Percentiles rank a stretch among this genome's conserved stretches.
Conservation (phyloP, 2,329 filamentous ascomycete species). For the Aspergillus sp. region DNA sequence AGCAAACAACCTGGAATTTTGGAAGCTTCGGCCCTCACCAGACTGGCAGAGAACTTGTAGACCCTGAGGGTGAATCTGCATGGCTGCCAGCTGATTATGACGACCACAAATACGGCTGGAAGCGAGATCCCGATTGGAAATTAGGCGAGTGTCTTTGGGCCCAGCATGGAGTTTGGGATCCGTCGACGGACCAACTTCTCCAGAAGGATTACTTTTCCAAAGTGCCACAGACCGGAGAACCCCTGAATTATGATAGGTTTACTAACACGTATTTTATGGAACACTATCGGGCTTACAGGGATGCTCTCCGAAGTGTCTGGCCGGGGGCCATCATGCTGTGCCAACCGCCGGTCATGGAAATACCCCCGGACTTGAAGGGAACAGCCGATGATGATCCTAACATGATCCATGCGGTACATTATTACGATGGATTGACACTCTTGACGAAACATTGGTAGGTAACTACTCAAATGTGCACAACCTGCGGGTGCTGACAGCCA, state of each 20-base stretch:
- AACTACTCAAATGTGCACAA: neutral
- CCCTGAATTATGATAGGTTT: constrained; percentile 79
- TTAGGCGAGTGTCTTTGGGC: constrained; percentile 96
- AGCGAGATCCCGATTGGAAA: constrained; percentile 83
- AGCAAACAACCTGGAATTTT: constrained; percentile 91
- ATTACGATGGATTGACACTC: constrained; percentile 93
- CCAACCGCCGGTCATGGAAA: constrained; percentile 87
- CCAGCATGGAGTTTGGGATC: constrained; percentile 94
- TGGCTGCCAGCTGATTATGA: constrained; percentile 85
- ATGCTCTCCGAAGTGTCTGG: constrained; percentile 74
- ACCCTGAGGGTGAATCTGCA: constrained; percentile 80
- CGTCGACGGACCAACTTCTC: constrained; percentile 71
- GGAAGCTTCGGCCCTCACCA: constrained; percentile 91
- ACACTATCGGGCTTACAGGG: constrained; percentile 74
- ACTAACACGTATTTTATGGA: constrained; percentile 91
- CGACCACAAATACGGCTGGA: constrained; percentile 87
- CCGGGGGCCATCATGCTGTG: constrained; percentile 83
- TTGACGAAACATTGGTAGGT: constrained; percentile 91
- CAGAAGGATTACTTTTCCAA: constrained; percentile 86
- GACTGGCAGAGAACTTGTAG: constrained; percentile 77
- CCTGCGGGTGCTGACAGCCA: constrained; percentile 18
- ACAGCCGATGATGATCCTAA: constrained; percentile 85
- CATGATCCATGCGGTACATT: constrained; percentile 92
- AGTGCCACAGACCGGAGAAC: constrained; percentile 71
- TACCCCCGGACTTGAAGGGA: constrained; percentile 84